These are phyloP conservation scores for Epichloe glyceriae DNA, from an alignment of 2,329 filamentous ascomycete species.

Conservation along the genomic window DNA sequence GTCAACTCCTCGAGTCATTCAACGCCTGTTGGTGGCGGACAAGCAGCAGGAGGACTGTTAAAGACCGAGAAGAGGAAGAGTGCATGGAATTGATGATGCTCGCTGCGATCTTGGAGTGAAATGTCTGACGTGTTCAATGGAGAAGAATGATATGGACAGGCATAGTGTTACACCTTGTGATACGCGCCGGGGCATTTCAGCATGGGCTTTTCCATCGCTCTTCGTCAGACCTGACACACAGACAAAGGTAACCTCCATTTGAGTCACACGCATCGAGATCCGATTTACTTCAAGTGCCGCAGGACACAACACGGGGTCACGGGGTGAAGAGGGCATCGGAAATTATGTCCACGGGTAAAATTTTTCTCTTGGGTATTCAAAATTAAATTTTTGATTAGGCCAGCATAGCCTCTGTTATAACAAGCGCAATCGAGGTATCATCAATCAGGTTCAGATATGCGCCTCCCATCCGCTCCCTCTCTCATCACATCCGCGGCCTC, in stretches of 20 bases:
- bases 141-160: background rate
- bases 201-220: background rate
- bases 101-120: too few relatives aligned
- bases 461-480: conserved; percentile 7
- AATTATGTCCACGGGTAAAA: background rate
- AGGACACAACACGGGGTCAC: background rate
- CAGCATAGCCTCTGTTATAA: conserved; percentile 7
- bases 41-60: conserved; percentile 11
- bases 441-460: conserved; percentile 13
- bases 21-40: conserved; percentile 8
- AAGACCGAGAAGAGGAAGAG: conserved; percentile 22
- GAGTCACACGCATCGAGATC: background rate
- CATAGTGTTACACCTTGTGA: background rate
- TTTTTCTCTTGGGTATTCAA: conserved; percentile 2
- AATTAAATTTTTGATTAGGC: conserved; percentile 10
- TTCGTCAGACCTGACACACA: background rate
- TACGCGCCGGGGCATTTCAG: background rate
- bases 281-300: background rate
- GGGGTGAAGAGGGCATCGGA: background rate
- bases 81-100: conserved; percentile 17
- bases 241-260: background rate
- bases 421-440: conserved; percentile 18
- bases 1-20: conserved; percentile 21
- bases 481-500: background rate
- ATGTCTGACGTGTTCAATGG: background rate